Evolutionary conservation across 2,329 filamentous ascomycete species (phyloP).

Genomic region (Domatiomyces globalis): DNA sequence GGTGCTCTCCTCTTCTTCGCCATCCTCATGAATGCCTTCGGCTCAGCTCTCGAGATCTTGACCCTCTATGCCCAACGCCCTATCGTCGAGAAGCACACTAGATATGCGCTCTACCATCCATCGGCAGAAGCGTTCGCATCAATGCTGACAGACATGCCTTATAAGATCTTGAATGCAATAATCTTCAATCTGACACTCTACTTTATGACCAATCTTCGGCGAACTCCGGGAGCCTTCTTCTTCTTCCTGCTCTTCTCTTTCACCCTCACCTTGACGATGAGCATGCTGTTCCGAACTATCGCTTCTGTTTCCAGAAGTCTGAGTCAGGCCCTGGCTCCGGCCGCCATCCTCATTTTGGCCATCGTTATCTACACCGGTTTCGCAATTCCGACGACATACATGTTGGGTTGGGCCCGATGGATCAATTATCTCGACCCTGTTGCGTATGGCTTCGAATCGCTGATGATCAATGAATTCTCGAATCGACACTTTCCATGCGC

Average conservation of each 20-base stretch:
- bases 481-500: conserved; percentile 44
- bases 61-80: conserved; percentile 76
- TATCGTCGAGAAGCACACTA: conserved; percentile 79
- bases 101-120: conserved; percentile 80
- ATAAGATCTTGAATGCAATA: conserved; percentile 61
- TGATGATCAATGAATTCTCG: conserved; percentile 46
- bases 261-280: conserved; percentile 42
- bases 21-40: conserved; percentile 46
- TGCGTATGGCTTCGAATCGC: conserved; percentile 50
- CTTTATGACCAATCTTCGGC: conserved; percentile 71
- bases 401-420: conserved; percentile 54
- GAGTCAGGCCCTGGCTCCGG: conserved; percentile 47
- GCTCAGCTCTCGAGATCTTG: conserved; percentile 54
- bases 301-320: conserved; percentile 56
- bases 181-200: conserved; percentile 70
- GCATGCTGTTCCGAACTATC: conserved; percentile 45
- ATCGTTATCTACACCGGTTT: conserved; percentile 58
- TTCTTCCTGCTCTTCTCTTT: conserved; percentile 63
- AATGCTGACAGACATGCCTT: conserved; percentile 74
- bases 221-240: conserved; percentile 66
- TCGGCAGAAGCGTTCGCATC: conserved; percentile 77
- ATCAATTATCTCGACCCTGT: conserved; percentile 53
- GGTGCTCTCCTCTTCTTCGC: conserved; percentile 51
- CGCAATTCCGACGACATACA: conserved; percentile 44
- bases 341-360: conserved; percentile 38